A percentile compares a stretch with the other conserved stretches of the same genome.
Conservation (phyloP, 768 basidiomycete species). For the Termitomyces sp. region DNA sequence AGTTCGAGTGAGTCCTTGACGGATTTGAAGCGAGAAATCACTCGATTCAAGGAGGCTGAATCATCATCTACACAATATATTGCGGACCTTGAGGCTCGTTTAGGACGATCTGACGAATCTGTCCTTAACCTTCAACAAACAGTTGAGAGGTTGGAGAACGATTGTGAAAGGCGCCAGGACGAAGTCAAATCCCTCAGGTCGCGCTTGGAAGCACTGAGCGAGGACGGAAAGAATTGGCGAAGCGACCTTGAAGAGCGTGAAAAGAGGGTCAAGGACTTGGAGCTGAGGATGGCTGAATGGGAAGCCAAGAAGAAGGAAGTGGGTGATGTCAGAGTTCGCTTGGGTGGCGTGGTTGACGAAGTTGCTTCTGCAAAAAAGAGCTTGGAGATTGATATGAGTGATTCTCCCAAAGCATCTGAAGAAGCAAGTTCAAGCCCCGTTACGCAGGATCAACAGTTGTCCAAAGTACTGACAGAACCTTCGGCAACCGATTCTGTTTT, state of each 20-base stretch:
- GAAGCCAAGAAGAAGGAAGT: conserved; percentile 65
- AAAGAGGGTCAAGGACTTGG: conserved; percentile 65
- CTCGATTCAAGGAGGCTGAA: conserved; percentile 72
- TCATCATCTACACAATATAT: conserved; percentile 72
- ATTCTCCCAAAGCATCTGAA: conserved; percentile 12
- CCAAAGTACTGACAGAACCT: conserved; percentile 21
- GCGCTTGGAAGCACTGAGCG: conserved; percentile 61
- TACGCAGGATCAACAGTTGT: conserved; percentile 20
- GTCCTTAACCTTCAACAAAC: conserved; percentile 59
- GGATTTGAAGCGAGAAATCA: conserved; percentile 80
- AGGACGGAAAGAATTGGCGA: conserved; percentile 78
- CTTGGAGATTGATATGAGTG: conserved; percentile 46
- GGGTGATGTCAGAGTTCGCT: conserved; percentile 56
- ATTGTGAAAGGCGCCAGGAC: conserved; percentile 65
- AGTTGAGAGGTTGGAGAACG: conserved; percentile 72
- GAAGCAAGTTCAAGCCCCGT: conserved; percentile 16
- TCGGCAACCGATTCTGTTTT: conserved; percentile 32
- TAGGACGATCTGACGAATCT: conserved; percentile 75
- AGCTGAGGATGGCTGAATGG: conserved; percentile 75
- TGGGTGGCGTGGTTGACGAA: conserved; percentile 63
- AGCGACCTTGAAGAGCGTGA: conserved; percentile 83
- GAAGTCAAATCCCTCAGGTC: conserved; percentile 68
- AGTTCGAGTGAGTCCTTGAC: conserved; percentile 73
- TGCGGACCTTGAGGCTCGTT: conserved; percentile 76
- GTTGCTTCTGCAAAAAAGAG: conserved; percentile 66